Conservation (phyloP, 129 eudicot genomes). For the Oenanthe sinensis region DNA sequence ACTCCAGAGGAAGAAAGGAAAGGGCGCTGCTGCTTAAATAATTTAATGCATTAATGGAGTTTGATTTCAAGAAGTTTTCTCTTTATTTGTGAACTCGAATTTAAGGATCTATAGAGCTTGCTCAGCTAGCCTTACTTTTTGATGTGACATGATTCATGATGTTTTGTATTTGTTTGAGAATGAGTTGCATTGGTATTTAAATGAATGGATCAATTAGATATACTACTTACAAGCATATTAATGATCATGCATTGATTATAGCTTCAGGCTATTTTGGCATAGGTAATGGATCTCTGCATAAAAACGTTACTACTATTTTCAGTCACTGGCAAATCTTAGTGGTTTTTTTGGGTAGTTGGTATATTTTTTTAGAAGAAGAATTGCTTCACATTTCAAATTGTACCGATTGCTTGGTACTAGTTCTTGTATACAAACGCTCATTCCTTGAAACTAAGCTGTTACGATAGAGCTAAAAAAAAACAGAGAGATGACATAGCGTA, state of each 20-base stretch:
- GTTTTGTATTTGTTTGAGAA: background rate
- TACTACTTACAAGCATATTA: background rate
- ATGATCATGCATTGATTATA: too few species aligned
- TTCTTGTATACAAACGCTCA: too few species aligned
- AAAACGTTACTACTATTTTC: too few species aligned
- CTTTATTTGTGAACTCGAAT: background rate
- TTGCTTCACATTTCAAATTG: too few species aligned
- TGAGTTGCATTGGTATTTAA: background rate
- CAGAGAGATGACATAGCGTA: too few species aligned
- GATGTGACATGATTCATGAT: background rate
- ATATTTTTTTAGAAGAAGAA: too few species aligned
- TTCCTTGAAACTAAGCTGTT: too few species aligned
- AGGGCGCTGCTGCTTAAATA: slow-evolving; percentile 38
- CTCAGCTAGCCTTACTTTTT: background rate
- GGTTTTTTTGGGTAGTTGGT: background rate
- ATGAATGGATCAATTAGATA: slow-evolving; percentile 17
- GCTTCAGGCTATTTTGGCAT: too few species aligned
- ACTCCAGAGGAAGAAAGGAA: slow-evolving; percentile 73
- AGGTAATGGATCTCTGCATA: too few species aligned
- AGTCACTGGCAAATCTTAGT: background rate
- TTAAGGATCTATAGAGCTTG: background rate
- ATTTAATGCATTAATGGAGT: background rate
- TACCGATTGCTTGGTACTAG: too few species aligned
- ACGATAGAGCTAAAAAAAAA: too few species aligned
- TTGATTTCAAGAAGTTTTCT: background rate